Percentiles rank a stretch among this genome's conserved stretches.
phyloP scores from a whole-genome alignment of 371 early-diverging fungal genomes.

The Fennellomyces sp. region DNA sequence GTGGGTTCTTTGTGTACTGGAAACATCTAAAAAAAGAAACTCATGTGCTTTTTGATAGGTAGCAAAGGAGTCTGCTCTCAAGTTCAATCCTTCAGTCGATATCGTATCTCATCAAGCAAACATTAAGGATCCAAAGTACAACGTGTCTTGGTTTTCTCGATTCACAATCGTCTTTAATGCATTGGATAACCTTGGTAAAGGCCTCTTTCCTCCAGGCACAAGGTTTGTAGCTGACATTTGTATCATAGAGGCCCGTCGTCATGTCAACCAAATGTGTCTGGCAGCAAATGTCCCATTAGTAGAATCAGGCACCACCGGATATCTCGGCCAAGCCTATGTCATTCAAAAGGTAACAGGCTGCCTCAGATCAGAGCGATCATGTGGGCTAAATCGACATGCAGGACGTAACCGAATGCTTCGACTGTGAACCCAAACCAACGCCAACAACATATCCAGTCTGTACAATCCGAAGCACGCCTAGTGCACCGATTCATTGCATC shows the following conservation, averaged over 20 bases:
- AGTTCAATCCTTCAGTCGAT: constrained; percentile 81
- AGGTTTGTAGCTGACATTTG: background rate
- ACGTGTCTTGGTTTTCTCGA: constrained; percentile 84
- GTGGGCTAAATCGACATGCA: too few relatives aligned
- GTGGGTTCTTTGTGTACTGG: constrained; percentile 22
- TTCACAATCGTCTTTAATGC: constrained; percentile 98
- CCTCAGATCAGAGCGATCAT: background rate
- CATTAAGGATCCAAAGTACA: constrained; percentile 83
- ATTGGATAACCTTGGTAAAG: constrained; percentile 93
- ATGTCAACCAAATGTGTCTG: constrained; percentile 97
- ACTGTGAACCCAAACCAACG: constrained; percentile 93
- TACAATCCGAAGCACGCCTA: constrained; percentile 97
- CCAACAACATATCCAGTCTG: constrained; percentile 95
- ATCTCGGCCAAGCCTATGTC: constrained; percentile 94
- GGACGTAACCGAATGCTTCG: constrained; percentile 92
- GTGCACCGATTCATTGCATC: constrained; percentile 97
- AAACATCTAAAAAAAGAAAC: background rate
- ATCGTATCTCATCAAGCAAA: constrained; percentile 84
- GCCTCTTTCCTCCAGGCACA: background rate
- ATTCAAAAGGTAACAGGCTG: constrained; percentile 66
- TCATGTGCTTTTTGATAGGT: constrained; percentile 48
- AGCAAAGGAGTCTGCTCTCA: constrained; percentile 76
- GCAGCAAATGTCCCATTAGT: constrained; percentile 88
- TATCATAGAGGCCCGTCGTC: constrained; percentile 79
- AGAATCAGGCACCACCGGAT: constrained; percentile 98